Base-by-base conservation (phyloP, 441 rosid genomes). In the Populus hybrid region DNA sequence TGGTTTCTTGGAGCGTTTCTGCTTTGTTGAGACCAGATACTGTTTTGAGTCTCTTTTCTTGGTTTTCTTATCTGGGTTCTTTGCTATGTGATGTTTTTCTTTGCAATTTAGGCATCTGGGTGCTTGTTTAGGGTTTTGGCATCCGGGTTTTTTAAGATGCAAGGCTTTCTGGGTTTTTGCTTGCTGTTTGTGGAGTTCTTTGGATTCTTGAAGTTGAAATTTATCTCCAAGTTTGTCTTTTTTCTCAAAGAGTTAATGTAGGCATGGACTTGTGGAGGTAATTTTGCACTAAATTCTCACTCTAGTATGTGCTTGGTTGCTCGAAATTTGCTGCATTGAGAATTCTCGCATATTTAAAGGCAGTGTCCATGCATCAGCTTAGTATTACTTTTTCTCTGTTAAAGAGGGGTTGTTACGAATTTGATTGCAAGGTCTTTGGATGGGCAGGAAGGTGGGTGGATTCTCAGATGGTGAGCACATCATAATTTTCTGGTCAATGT, bases 21-120 rank as follows among this genome's bases (percentile, higher is more conserved):
- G 84, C 87, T 70, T 14, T 31, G 67, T 29, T 76, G 69, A 74
- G 83, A 82, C 81, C 82, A 84, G 88, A 85, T 85, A 68, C 74
- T 72, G 65, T 31, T 64, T 59, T 23, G n/a, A 38, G 56, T 80
- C 80, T 33, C 11, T 63, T 36, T 50, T 67, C 65, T 64, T 67
- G 69, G 56, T 77, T 76, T 29, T 75, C 28, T 42, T 16, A 21
- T 73, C 31, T 79, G 42, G 69, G 64, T 72, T 33, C 21, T 69
- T 50, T 38, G 26, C n/a, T 35, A 61, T n/a, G 29, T 36, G 66
- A 29, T 65, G n/a, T 16, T 59, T 76, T 23, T 6, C 21, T 64
- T 64, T n/a, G 20, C 68, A 61, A 64, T 71, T 59, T 72, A 75
- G 59, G 77, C 56, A 33, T 40, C 35, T 84, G 83, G 81, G 78